Conservation (phyloP, 2,329 filamentous ascomycete species). For the Penicillium crustosum region DNA sequence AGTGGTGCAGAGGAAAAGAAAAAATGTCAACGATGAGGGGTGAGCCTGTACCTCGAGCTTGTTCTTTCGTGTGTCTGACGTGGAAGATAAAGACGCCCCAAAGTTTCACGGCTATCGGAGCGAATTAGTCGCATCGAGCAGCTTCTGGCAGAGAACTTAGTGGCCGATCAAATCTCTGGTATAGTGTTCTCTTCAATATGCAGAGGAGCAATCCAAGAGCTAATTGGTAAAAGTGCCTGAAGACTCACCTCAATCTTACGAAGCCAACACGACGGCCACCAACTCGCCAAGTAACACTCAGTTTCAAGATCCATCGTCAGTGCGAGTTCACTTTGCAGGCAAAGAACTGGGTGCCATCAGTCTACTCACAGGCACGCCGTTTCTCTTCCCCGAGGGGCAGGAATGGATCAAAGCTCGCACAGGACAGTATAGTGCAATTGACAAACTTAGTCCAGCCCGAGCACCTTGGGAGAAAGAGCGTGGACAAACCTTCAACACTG, state of each 20-base stretch:
- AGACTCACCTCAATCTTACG: constrained; percentile 8
- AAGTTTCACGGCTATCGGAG: constrained; percentile 36
- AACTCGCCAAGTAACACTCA: constrained; percentile 22
- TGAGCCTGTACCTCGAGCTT: constrained; percentile 12
- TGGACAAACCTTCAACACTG: constrained; percentile 21
- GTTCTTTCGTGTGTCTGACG: background rate
- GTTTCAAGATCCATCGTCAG: constrained; percentile 27
- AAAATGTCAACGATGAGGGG: constrained; percentile 24
- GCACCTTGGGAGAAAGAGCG: constrained; percentile 40
- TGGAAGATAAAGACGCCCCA: constrained; percentile 22
- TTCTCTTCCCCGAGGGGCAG: constrained; percentile 50
- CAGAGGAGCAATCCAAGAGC: background rate
- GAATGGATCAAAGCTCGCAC: constrained; percentile 52
- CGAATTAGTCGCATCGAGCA: constrained; percentile 45
- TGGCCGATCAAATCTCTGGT: constrained; percentile 24
- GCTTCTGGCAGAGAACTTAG: constrained; percentile 35
- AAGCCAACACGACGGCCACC: constrained; percentile 13
- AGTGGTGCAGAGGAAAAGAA: constrained; percentile 31
- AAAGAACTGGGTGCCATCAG: constrained; percentile 50
- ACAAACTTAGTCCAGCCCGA: constrained; percentile 28
- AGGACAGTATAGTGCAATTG: constrained; percentile 39
- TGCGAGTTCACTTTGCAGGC: constrained; percentile 51
- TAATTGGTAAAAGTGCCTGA: constrained; percentile 2
- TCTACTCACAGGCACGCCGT: constrained; percentile 51
- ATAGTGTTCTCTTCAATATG: constrained; percentile 3